Conservation (phyloP, 352 stramenopile species). For the Pelagophyceae sp. region DNA sequence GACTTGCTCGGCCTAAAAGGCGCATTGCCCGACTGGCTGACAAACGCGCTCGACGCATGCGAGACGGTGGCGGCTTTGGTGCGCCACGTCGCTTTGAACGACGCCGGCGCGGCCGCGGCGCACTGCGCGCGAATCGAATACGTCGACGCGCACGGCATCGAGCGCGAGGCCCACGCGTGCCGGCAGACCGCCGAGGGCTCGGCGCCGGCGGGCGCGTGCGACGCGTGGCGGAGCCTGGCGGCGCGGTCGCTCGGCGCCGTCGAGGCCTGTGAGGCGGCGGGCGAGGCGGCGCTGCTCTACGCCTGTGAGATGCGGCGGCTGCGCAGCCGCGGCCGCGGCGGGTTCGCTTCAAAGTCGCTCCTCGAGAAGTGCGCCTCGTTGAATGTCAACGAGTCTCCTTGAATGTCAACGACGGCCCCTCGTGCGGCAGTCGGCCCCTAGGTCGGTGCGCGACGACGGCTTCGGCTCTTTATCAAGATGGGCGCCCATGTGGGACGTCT, state of each 20-base stretch:
- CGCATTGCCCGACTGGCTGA: not conserved
- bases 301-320: constrained; percentile 6
- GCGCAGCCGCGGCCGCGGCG: not conserved
- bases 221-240: not conserved
- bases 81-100: not conserved
- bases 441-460: too few relatives aligned
- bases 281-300: not conserved
- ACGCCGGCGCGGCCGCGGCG: not conserved
- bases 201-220: too few relatives aligned
- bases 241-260: not conserved
- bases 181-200: not conserved
- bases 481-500: not conserved
- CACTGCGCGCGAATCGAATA: not conserved
- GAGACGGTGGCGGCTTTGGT: not conserved
- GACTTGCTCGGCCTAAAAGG: not conserved
- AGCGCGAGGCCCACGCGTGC: not conserved
- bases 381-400: not conserved
- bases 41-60: not conserved
- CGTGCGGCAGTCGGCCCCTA: not conserved
- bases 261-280: not conserved
- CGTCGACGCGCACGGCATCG: not conserved
- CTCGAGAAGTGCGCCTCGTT: not conserved
- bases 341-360: not conserved
- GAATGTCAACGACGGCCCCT: too few relatives aligned
- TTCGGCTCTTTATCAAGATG: not conserved